Percentiles rank a stretch among this genome's conserved stretches.
These are phyloP conservation scores for Tricladium varicosporioides DNA, from an alignment of 2,329 filamentous ascomycete genomes.

Conservation along the genomic window DNA sequence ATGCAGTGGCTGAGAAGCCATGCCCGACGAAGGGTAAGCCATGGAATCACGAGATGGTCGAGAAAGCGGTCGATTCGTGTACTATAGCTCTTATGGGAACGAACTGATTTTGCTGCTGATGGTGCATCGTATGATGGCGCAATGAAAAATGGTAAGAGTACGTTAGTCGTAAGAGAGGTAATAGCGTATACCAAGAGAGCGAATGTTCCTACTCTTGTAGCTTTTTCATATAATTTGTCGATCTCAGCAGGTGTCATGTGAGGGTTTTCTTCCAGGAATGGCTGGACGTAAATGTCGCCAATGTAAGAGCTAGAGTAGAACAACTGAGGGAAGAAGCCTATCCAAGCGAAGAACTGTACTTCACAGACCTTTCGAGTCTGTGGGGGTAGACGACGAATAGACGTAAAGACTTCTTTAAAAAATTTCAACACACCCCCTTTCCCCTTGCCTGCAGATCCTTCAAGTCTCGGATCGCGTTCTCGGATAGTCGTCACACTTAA, in stretches of 20 bases:
- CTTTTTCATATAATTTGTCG: constrained; percentile 76
- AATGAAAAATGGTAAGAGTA: constrained; percentile 82
- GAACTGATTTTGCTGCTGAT: constrained; percentile 31
- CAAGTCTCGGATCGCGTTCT: constrained; percentile 77
- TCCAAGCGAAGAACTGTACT: constrained; percentile 85
- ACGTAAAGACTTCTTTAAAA: constrained; percentile 74
- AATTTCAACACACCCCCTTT: constrained; percentile 71
- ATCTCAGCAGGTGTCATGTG: constrained; percentile 75
- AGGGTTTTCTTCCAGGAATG: constrained; percentile 73
- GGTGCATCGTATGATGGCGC: constrained; percentile 67
- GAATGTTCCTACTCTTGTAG: constrained; percentile 84
- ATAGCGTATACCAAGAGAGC: constrained; percentile 86
- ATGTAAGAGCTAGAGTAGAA: constrained; percentile 96
- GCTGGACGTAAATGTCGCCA: constrained; percentile 87
- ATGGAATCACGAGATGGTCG: constrained; percentile 69
- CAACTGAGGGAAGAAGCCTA: constrained; percentile 92
- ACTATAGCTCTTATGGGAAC: constrained; percentile 27
- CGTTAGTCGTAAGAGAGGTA: constrained; percentile 76
- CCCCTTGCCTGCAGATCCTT: constrained; percentile 58
- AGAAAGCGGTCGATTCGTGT: constrained; percentile 41
- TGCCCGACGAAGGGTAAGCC: constrained; percentile 80
- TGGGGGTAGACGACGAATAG: constrained; percentile 74
- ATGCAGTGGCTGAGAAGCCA: constrained; percentile 87
- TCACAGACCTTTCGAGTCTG: constrained; percentile 81
- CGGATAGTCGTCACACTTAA: constrained; percentile 68